phyloP scores from a whole-genome alignment of 179 eudicot species.

The Spinacia oleracea region DNA sequence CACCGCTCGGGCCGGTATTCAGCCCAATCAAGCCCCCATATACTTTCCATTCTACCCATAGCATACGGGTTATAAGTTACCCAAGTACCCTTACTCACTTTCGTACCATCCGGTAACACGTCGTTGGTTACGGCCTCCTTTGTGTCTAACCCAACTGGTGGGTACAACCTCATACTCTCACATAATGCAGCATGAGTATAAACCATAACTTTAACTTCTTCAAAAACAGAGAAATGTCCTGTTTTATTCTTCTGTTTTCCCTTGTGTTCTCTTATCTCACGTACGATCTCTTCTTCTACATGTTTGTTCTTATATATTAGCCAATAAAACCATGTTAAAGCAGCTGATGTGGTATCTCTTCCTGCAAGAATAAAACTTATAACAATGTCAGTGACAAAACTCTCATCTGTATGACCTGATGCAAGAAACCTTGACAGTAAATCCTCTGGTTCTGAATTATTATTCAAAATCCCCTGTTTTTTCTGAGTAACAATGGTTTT shows the following conservation, averaged over 20 bases:
- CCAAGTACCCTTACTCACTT: conserved; percentile 48
- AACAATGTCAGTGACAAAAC: conserved; percentile 50
- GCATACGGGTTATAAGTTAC: conserved; percentile 58
- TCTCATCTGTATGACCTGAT: conserved; percentile 49
- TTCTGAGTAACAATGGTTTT: conserved; percentile 33
- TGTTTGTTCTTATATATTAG: conserved; percentile 34
- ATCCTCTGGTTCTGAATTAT: conserved; percentile 29
- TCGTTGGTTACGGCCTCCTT: conserved; percentile 45
- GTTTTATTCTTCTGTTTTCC: conserved; percentile 12
- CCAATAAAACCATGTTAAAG: conserved; percentile 72
- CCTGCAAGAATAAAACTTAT: conserved; percentile 68
- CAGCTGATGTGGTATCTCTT: conserved; percentile 58
- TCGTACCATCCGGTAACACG: conserved; percentile 58
- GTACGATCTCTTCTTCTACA: conserved; percentile 43
- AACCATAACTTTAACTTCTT: conserved; percentile 49
- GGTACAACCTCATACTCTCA: conserved; percentile 69
- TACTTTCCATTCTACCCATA: conserved; percentile 57
- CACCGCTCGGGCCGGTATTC: conserved; percentile 61
- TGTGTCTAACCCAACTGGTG: conserved; percentile 55
- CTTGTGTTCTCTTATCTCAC: conserved; percentile 32
- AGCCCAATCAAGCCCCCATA: conserved; percentile 60
- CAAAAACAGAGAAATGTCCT: conserved; percentile 23
- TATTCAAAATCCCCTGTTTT: conserved; percentile 21
- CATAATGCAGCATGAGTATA: conserved; percentile 62
- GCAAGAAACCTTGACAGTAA: conserved; percentile 51